Base-by-base conservation (phyloP, 1,139 yeast genomes). In the Eremothecium sinecaudum region DNA sequence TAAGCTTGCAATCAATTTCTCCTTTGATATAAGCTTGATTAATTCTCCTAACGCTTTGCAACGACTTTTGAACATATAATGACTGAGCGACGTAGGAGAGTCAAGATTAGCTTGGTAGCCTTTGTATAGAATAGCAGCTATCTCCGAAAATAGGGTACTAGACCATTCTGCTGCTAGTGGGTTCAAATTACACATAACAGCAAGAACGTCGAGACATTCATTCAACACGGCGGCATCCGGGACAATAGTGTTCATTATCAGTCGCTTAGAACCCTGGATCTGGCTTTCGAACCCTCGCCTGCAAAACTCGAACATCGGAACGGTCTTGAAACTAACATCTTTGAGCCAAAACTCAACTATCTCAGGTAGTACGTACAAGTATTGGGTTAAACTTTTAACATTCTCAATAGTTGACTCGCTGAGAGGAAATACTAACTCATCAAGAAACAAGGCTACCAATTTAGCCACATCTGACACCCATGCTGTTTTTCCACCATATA, bases 1-100 rank as follows among this genome's bases (percentile, higher is more conserved):
- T 3, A 27, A 14, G 6, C 11, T n/a, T 18, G n/a, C 30, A 27
- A 27, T n/a, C 5, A 18, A 16, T 5, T 27, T 14, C 8, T 15
- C 30, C 5, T 14, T 16, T 4, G 30, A 27, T n/a, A 27, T 18
- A 19, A 27, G 10, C 4, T 27, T 27, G 12, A 21, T 18, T 17
- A 27, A n/a, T 6, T 27, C 30, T n/a, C 21, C 14, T 17, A 27
- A 18, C 21, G 30, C 10, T 18, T 27, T 27, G 30, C 30, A 27
- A 4, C 30, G 30, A 4, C 14, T 27, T 14, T 19, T 27, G 14
- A 27, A 27, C 21, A 27, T 16, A 14, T 17, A 16, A 14, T 16
- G 14, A 14, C 21, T 27, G 5, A 13, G 11, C n/a, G 30, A 27
- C 14, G 21, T 18, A 19, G 17, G 22, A n/a, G 21, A n/a, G 21